A percentile compares a stretch with the other conserved stretches of the same genome.
These are phyloP conservation scores for Peronosclerospora sorghi DNA, from an alignment of 352 stramenopile genomes.

Conservation along the genomic window DNA sequence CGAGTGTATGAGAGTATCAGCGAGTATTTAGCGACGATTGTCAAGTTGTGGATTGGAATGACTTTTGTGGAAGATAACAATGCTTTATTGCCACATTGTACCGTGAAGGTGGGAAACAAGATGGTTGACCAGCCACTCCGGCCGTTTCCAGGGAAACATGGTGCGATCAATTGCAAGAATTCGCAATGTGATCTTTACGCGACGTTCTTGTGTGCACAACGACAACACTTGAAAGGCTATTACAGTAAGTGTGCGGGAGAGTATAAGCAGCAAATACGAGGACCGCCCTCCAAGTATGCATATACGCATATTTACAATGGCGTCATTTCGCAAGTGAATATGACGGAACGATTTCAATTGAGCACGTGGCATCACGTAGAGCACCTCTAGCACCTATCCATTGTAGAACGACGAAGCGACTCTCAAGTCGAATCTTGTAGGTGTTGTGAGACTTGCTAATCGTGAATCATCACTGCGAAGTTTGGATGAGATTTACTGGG, in stretches of 20 bases:
- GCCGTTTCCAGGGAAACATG: constrained; percentile 11
- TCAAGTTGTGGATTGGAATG: constrained; percentile 72
- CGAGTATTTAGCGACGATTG: constrained; percentile 68
- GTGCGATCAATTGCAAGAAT: constrained; percentile 31
- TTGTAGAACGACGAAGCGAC: constrained; percentile 59
- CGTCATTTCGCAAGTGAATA: constrained; percentile 34
- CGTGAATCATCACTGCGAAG: constrained; percentile 32
- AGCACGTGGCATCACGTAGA: constrained; percentile 43
- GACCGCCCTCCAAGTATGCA: constrained; percentile 36
- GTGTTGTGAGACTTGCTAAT: constrained; percentile 51
- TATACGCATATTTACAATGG: constrained; percentile 81
- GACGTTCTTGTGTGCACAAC: constrained; percentile 50
- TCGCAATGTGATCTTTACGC: constrained; percentile 33
- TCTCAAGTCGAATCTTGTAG: constrained; percentile 75
- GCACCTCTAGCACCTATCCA: too few relatives aligned
- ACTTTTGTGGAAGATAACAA: too few relatives aligned
- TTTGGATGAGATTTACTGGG: constrained; percentile 61
- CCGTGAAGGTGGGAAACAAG: too few relatives aligned
- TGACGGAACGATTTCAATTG: constrained; percentile 52
- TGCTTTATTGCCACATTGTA: too few relatives aligned
- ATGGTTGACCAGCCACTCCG: too few relatives aligned
- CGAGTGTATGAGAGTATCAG: constrained; percentile 67
- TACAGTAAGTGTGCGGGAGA: too few relatives aligned
- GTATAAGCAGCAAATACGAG: constrained; percentile 40
- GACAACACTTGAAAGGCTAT: too few relatives aligned